Evolutionary conservation across 345 rosid genomes (phyloP).

Genomic region (Corchorus olitorius): DNA sequence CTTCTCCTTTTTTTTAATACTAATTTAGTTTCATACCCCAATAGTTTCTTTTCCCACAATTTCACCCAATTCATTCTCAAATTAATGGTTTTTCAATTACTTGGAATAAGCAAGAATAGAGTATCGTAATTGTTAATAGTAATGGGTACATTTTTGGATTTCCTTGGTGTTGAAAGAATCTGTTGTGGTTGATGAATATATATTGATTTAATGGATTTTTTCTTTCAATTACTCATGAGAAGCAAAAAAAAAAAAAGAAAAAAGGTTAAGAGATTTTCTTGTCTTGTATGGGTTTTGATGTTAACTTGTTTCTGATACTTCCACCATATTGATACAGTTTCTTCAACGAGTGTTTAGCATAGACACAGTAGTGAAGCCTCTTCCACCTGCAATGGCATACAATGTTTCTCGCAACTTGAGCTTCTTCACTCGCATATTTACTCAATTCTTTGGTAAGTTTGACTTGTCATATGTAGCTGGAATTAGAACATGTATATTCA

Average conservation of each 20-base stretch:
- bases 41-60: no score
- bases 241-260: no score
- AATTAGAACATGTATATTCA: background rate
- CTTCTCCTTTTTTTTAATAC: no score
- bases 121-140: background rate
- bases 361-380: constrained; percentile 95
- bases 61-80: background rate
- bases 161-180: background rate
- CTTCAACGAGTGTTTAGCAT: constrained; percentile 86
- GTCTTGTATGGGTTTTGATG: background rate
- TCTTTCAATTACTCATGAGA: no score
- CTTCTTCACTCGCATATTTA: constrained; percentile 95
- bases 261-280: background rate
- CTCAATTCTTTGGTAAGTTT: constrained; percentile 92
- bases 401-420: constrained; percentile 88
- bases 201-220: background rate
- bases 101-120: background rate
- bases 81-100: background rate
- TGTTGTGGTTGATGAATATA: background rate
- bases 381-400: constrained; percentile 89
- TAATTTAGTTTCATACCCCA: background rate
- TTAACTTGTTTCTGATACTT: background rate
- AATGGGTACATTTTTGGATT: background rate
- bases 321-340: constrained; percentile 53
- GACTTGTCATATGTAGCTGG: background rate